Conservation (phyloP, 2,329 filamentous ascomycete species). For the Colletotrichum higginsianum region DNA sequence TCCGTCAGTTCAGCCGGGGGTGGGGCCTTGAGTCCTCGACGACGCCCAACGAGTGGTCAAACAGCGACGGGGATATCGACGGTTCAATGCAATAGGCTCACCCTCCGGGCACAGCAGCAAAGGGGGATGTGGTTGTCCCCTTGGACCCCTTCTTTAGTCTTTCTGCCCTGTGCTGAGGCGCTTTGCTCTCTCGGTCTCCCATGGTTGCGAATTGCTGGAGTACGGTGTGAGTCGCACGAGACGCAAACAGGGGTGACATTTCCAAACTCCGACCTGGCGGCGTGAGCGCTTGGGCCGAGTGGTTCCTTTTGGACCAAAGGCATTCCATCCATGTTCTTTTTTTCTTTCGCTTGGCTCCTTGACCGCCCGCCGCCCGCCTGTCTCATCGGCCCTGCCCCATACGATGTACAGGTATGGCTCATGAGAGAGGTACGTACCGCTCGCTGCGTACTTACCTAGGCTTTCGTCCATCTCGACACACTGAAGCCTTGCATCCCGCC, state of each 20-base stretch:
- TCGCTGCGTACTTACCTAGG: neutral
- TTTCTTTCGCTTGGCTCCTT: slow-evolving; percentile 29
- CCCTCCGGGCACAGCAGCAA: slow-evolving; percentile 18
- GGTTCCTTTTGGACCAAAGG: slow-evolving; percentile 38
- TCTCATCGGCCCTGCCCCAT: neutral
- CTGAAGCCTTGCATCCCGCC: slow-evolving; percentile 36
- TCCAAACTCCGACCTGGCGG: slow-evolving; percentile 42
- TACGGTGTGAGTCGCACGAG: slow-evolving; percentile 28
- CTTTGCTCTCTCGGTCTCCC: slow-evolving; percentile 8
- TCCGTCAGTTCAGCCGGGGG: slow-evolving; percentile 23
- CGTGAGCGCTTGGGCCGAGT: slow-evolving; percentile 44
- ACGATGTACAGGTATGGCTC: neutral
- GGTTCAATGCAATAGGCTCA: slow-evolving; percentile 30
- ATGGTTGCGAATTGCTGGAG: neutral
- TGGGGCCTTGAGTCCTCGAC: neutral
- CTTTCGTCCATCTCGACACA: slow-evolving; percentile 19
- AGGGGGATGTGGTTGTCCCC: slow-evolving; percentile 2
- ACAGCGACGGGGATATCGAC: slow-evolving; percentile 19
- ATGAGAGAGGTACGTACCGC: slow-evolving; percentile 21
- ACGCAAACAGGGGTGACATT: slow-evolving; percentile 37
- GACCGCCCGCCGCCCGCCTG: slow-evolving; percentile 35
- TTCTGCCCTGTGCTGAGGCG: slow-evolving; percentile 13
- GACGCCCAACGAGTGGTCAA: slow-evolving; percentile 14
- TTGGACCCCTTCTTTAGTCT: slow-evolving; percentile 33
- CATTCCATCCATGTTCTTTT: slow-evolving; percentile 45